Conservation (phyloP, 31 red algal genomes). For the Bonnemaisonia californica region DNA sequence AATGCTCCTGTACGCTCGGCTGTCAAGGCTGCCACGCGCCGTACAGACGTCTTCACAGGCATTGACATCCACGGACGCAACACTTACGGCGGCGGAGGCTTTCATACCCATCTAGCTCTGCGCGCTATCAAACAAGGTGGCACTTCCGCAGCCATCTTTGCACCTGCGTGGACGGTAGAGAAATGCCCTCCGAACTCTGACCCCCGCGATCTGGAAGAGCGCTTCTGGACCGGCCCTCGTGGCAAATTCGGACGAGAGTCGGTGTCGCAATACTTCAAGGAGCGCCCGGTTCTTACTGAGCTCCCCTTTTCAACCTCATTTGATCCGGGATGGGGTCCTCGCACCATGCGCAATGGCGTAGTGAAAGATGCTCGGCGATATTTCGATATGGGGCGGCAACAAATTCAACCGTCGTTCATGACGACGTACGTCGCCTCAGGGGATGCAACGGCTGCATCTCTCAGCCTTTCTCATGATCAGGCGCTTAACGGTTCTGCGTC, state of each 20-base stretch:
- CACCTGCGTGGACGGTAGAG: slow-evolving; percentile 84
- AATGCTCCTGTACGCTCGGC: slow-evolving; percentile 59
- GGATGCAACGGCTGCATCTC: slow-evolving; percentile 42
- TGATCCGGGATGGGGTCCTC: slow-evolving; percentile 79
- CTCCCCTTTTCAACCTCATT: slow-evolving; percentile 75
- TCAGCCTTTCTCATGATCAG: slow-evolving; percentile 42
- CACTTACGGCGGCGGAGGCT: slow-evolving; percentile 90
- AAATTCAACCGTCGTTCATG: slow-evolving; percentile 79
- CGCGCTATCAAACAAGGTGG: slow-evolving; percentile 70
- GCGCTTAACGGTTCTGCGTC: slow-evolving; percentile 55
- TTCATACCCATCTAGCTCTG: slow-evolving; percentile 76
- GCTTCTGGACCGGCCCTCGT: slow-evolving; percentile 73
- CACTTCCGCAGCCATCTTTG: slow-evolving; percentile 84
- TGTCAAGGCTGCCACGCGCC: slow-evolving; percentile 54
- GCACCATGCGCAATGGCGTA: slow-evolving; percentile 25
- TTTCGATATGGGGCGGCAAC: slow-evolving; percentile 64
- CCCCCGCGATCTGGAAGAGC: slow-evolving; percentile 62
- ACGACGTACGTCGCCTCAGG: slow-evolving; percentile 52
- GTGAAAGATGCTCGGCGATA: slow-evolving; percentile 39
- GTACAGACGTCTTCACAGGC: slow-evolving; percentile 80
- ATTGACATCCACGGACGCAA: slow-evolving; percentile 87
- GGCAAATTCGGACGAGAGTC: slow-evolving; percentile 68
- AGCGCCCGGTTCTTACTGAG: slow-evolving; percentile 61
- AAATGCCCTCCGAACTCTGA: slow-evolving; percentile 51
- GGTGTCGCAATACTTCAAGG: slow-evolving; percentile 69